Evolutionary conservation across 1,139 yeast genomes (phyloP), one percentile per base, ranked within the genome.

Genomic region (Debaryomycetaceae sp.): DNA sequence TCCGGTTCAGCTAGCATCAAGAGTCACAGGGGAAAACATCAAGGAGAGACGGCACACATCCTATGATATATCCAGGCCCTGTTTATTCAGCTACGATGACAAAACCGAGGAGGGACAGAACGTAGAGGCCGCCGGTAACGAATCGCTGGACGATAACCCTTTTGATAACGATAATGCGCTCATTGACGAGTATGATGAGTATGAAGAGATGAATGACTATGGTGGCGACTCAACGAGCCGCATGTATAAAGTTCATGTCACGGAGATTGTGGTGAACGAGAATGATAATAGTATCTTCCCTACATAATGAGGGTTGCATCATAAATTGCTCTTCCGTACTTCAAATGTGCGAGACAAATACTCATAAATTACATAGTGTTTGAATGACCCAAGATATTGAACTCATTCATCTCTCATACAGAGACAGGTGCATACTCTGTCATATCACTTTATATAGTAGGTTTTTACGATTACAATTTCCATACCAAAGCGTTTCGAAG

Each of bases 261-360:
- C 80, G 15, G 83, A 79, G 39, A 74, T 78, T 14, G 56, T 68
- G 3, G 67, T 78, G 16, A 69, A 70, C 45, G 80, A 73, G 24
- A 63, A 55, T 31, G 67, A 63, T 32, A 46, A 44, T 22, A 62
- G 58, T 36, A 52, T 62, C 6, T 61, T 54, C 34, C 66, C 66
- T 15, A 41, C 37, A n/a, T 38, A 24, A 31, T 18, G 26, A 22
- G 26, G 4, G 2, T 22, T 22, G 26, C 26, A 22, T 22, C 26
- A 22, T 22, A 8, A 11, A 8, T 22, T 22, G 26, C 26, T 8
- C 2, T 22, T 22, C 26, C 26, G 26, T 22, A 22, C 11, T 22
- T 22, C 26, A 11, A 22, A 14, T 13, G 5, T 11, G n/a, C 18
- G 9, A 16, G n/a, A n/a, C n/a, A n/a, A n/a, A n/a, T n/a, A n/a